phyloP scores from a whole-genome alignment of 305 asterid species.

The Fraxinus platypoda region DNA sequence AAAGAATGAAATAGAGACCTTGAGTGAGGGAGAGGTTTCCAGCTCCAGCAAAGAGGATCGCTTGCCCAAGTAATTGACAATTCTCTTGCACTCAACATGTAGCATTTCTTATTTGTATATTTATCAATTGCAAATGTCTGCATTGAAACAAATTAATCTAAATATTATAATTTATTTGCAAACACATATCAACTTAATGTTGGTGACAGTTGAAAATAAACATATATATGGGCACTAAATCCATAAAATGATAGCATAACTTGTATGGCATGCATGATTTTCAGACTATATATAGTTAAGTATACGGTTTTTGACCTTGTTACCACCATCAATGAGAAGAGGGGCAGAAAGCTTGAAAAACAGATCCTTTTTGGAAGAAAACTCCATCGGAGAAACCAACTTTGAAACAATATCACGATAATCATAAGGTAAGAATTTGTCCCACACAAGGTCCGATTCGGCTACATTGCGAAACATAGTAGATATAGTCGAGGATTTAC shows the following conservation, averaged over 20 bases:
- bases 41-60: constrained; percentile 57
- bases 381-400: constrained; percentile 36
- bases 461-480: constrained; percentile 38
- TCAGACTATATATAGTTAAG: neutral
- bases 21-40: constrained; percentile 57
- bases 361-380: constrained; percentile 53
- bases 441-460: constrained; percentile 55
- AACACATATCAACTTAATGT: neutral
- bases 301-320: constrained; percentile 34
- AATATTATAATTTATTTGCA: neutral
- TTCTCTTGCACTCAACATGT: constrained; percentile 69
- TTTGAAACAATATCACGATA: constrained; percentile 44
- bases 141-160: constrained; percentile 1
- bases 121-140: constrained; percentile 64
- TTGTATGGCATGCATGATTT: neutral
- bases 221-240: neutral
- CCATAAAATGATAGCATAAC: neutral
- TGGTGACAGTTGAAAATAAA: too few species aligned
- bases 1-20: constrained; percentile 36
- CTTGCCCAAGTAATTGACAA: constrained; percentile 59
- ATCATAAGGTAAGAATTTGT: constrained; percentile 54
- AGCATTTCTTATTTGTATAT: constrained; percentile 46
- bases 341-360: constrained; percentile 46
- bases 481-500: constrained; percentile 40
- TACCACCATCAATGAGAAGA: constrained; percentile 62